Percentiles rank a stretch among this genome's conserved stretches.
These are phyloP conservation scores for Plasmodium gallinaceum DNA, from an alignment of 169 alveolate genomes.

Conservation along the genomic window DNA sequence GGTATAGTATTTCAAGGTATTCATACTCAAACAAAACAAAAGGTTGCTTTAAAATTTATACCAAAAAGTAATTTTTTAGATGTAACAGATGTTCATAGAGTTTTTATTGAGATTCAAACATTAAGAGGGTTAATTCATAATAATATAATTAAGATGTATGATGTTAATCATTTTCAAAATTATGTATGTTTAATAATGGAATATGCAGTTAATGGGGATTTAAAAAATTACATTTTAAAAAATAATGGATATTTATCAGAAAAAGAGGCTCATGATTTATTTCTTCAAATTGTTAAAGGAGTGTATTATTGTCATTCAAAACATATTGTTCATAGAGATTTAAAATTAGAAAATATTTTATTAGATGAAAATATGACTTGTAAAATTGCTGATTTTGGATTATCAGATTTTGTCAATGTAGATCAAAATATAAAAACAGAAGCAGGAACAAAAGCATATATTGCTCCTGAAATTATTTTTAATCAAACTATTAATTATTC, in stretches of 20 bases:
- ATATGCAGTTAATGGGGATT: constrained; percentile 80
- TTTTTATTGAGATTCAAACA: constrained; percentile 82
- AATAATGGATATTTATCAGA: constrained; percentile 82
- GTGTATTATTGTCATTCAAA: constrained; percentile 87
- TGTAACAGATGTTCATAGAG: constrained; percentile 81
- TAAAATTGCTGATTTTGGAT: constrained; percentile 76
- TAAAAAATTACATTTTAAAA: constrained; percentile 79
- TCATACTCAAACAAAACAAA: constrained; percentile 80
- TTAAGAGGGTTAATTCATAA: constrained; percentile 78
- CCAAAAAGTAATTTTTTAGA: constrained; percentile 79
- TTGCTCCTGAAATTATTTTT: constrained; percentile 84
- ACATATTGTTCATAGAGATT: constrained; percentile 87
- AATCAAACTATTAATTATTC: constrained; percentile 78
- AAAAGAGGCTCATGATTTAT: constrained; percentile 79
- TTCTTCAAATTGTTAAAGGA: constrained; percentile 85
- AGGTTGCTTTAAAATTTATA: constrained; percentile 85
- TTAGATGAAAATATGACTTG: constrained; percentile 76
- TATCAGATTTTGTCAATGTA: constrained; percentile 80
- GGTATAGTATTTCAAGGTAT: constrained; percentile 80
- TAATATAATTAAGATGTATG: constrained; percentile 81
- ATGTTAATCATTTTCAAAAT: constrained; percentile 82
- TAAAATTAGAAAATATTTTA: constrained; percentile 82
- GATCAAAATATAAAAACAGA: constrained; percentile 80
- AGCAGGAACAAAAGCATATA: constrained; percentile 83
- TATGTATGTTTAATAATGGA: constrained; percentile 83